These are phyloP conservation scores for Pseudopithomyces maydicus DNA, from an alignment of 2,329 filamentous ascomycete genomes.

Conservation along the genomic window DNA sequence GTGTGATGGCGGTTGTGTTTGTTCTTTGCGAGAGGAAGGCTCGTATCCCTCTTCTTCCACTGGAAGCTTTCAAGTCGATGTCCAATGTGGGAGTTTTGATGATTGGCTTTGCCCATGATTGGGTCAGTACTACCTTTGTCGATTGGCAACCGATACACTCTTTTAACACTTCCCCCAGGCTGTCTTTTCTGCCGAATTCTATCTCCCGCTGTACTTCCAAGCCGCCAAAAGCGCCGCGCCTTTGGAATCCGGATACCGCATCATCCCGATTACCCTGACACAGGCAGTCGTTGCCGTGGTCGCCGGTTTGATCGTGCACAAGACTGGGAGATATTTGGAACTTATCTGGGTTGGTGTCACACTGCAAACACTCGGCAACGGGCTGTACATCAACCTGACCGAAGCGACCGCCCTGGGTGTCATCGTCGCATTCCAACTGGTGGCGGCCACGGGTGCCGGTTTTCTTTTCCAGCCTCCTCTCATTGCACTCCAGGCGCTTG, in stretches of 20 bases:
- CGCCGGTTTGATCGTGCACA: conserved; percentile 49
- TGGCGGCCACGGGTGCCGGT: conserved; percentile 54
- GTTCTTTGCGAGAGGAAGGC: conserved; percentile 65
- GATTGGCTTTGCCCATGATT: conserved; percentile 49
- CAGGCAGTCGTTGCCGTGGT: conserved; percentile 49
- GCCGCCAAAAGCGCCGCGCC: conserved; percentile 63
- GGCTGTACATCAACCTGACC: conserved; percentile 17
- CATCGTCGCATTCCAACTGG: conserved; percentile 52
- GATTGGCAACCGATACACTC: too few relatives aligned
- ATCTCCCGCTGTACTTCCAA: conserved; percentile 73
- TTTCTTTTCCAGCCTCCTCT: conserved; percentile 57
- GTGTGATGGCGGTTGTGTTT: conserved; percentile 54
- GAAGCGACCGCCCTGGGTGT: not conserved
- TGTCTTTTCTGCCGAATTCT: conserved; percentile 68
- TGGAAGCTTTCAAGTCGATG: conserved; percentile 59
- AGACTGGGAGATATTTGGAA: conserved; percentile 40
- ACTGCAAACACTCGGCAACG: conserved; percentile 17
- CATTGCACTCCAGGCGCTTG: conserved; percentile 56
- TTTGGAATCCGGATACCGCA: conserved; percentile 59
- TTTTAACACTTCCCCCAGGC: conserved; percentile 42
- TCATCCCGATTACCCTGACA: conserved; percentile 59
- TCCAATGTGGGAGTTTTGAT: conserved; percentile 62
- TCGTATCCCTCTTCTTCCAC: conserved; percentile 66
- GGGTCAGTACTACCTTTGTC: conserved; percentile 28
- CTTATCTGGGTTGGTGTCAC: conserved; percentile 19